Evolutionary conservation across 2,329 filamentous ascomycete genomes (phyloP), one percentile per base, ranked within the genome.

Genomic region (Penicillium sp.): DNA sequence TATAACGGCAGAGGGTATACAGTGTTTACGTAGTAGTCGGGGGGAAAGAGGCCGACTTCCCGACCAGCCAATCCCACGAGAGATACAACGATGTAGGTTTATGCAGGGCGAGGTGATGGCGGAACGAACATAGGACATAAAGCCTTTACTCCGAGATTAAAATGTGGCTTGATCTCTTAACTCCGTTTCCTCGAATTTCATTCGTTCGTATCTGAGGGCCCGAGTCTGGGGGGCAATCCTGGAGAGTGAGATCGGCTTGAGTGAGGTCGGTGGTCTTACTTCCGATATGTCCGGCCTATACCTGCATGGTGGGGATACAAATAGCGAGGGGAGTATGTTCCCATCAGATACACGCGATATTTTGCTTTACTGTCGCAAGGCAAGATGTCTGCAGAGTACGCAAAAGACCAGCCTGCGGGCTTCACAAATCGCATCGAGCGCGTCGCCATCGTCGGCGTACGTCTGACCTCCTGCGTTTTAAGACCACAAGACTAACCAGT

Each of bases 381-480:
- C 35, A 41, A 15, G 41, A 56, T 56, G 54, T n/a, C 30, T 7
- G 8, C 19, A 2, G 19, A 64, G 19, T 71, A 70, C 64, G 69
- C 71, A 53, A 72, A 71, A 46, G 31, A 66, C 35, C 70, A 72
- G 55, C 29, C 66, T 23, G 38, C 21, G 41, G 67, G 61, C 63
- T 72, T 71, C 60, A 64, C 58, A 47, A 80, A 79, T 61, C 53
- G 67, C 58, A 71, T 80, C 29, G 68, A 76, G 50, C 74, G 73
- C 56, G 70, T 80, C 15, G 78, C 77, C 46, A 73, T 80, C 60
- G 72, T 79, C 26, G 78, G 78, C 0, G 76, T 77, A 76, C 47
- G 73, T 64, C 8, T n/a, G 4, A 8, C 29, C 23, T 38, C 59
- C 31, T 2, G 21, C 26, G 2, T 26, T 21, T 21, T 21, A 21